Conservation (phyloP, 768 basidiomycete genomes). For the Tricholoma saponaceum region DNA sequence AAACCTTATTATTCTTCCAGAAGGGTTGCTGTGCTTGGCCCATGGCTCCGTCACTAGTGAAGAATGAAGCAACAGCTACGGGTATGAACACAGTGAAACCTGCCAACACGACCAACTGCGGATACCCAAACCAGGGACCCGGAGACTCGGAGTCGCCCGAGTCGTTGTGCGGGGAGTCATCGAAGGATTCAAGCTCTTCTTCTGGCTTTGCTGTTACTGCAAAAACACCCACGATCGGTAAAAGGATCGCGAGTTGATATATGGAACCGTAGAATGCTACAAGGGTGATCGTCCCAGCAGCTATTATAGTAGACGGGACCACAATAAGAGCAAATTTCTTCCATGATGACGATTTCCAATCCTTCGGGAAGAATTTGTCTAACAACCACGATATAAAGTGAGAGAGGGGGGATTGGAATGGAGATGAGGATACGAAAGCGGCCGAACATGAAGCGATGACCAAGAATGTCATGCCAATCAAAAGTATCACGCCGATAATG, state of each 20-base stretch:
- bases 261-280: not conserved
- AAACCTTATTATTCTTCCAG: too few relatives aligned
- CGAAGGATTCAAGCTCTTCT: not conserved
- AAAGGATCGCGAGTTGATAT: not conserved
- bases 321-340: not conserved
- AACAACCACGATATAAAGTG: slow-evolving; percentile 1
- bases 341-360: not conserved
- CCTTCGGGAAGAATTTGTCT: not conserved
- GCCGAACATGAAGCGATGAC: slow-evolving; percentile 5
- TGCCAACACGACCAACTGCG: not conserved
- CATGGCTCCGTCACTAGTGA: too few relatives aligned
- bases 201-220: not conserved
- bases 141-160: too few relatives aligned
- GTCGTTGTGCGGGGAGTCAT: not conserved
- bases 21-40: too few relatives aligned
- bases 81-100: too few relatives aligned
- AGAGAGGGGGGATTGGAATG: slow-evolving; percentile 15
- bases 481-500: not conserved
- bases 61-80: too few relatives aligned
- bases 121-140: not conserved
- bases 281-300: not conserved
- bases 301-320: not conserved
- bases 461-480: not conserved
- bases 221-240: not conserved
- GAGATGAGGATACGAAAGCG: slow-evolving; percentile 12